phyloP scores from a whole-genome alignment of 768 basidiomycete genomes.

The Trametes sanguinea region DNA sequence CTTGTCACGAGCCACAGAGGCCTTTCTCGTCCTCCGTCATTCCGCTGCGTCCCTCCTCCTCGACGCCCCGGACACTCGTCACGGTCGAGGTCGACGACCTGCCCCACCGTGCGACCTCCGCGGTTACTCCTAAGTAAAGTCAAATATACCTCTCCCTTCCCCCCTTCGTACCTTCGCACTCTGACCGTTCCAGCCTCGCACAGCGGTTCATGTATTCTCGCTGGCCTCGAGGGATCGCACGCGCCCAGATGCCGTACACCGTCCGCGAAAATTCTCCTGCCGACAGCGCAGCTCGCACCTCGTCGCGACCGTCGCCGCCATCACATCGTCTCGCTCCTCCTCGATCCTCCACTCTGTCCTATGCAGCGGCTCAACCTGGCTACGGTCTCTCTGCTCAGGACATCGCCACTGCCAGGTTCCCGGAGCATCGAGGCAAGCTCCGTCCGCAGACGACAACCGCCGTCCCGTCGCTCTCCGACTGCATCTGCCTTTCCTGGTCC shows the following conservation, averaged over 20 bases:
- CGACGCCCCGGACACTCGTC: neutral
- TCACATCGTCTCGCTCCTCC: neutral
- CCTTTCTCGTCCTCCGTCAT: neutral
- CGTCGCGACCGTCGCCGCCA: neutral
- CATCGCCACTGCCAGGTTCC: too few relatives aligned
- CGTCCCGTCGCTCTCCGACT: too few relatives aligned
- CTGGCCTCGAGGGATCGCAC: neutral
- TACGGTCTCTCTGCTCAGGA: neutral
- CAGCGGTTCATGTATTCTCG: neutral
- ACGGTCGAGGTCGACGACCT: neutral
- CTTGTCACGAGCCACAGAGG: neutral
- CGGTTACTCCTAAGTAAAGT: conserved; percentile 9
- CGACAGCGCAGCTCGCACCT: neutral
- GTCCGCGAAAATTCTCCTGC: conserved; percentile 6
- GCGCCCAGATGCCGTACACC: conserved; percentile 8
- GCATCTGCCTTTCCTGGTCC: too few relatives aligned
- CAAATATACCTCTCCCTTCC: neutral
- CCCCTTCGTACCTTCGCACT: neutral
- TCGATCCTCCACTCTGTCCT: neutral
- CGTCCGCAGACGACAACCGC: too few relatives aligned
- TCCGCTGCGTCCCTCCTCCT: neutral
- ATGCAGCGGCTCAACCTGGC: neutral
- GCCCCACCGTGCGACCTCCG: neutral
- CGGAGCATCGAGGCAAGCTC: too few relatives aligned
- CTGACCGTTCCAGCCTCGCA: neutral